phyloP scores from a whole-genome alignment of 164 flowering plant species.

The Aristolochia californica region DNA sequence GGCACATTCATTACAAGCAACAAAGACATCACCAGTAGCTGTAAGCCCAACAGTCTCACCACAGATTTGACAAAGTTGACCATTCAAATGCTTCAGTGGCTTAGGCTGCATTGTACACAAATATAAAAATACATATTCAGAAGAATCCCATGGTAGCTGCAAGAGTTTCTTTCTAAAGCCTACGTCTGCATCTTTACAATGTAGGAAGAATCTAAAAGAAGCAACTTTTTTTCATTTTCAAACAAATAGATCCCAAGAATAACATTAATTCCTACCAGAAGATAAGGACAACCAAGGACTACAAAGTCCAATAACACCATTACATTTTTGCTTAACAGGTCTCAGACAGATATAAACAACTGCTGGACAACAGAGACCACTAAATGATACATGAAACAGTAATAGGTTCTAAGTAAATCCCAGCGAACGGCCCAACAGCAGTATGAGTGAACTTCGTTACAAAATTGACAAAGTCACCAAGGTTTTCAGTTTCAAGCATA shows the following conservation, averaged over 20 bases:
- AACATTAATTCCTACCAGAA: background rate
- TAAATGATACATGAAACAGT: background rate
- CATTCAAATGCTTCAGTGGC: conserved; percentile 60
- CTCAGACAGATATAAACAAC: background rate
- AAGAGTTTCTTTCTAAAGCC: too few relatives aligned
- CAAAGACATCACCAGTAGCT: conserved; percentile 68
- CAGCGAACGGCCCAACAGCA: background rate
- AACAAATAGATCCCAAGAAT: too few relatives aligned
- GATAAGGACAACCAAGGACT: background rate
- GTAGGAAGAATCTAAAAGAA: too few relatives aligned
- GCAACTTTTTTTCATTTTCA: too few relatives aligned
- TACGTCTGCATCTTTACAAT: too few relatives aligned
- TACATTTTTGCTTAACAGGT: background rate
- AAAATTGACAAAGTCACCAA: too few relatives aligned
- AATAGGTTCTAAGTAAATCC: background rate
- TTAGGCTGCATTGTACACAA: conserved; percentile 54
- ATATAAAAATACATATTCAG: background rate
- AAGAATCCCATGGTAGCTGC: too few relatives aligned
- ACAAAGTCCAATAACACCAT: too few relatives aligned
- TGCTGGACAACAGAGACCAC: background rate
- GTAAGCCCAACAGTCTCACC: conserved; percentile 83
- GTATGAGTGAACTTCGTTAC: too few relatives aligned
- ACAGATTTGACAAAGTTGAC: conserved; percentile 92
- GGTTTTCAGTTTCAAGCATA: too few relatives aligned
- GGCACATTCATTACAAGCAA: conserved; percentile 98